Evolutionary conservation across 2,329 filamentous ascomycete genomes (phyloP).

Genomic region (Clarireedia homoeocarpa): DNA sequence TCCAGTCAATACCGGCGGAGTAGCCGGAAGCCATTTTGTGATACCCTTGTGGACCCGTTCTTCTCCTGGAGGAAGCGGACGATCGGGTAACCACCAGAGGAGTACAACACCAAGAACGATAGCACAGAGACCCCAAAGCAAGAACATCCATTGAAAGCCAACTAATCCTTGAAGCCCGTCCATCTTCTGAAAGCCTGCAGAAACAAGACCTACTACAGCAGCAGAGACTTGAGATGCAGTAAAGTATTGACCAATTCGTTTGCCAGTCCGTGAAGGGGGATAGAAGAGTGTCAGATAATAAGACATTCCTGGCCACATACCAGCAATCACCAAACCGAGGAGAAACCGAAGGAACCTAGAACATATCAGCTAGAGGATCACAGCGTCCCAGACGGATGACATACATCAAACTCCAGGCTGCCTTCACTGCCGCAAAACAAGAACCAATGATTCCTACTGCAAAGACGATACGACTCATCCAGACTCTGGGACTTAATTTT

Average conservation of each 20-base stretch:
- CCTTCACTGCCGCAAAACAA: constrained; percentile 74
- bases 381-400: constrained; percentile 7
- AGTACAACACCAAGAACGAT: constrained; percentile 63
- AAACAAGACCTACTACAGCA: constrained; percentile 81
- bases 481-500: constrained; percentile 72
- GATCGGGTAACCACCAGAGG: constrained; percentile 86
- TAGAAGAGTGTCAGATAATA: constrained; percentile 92
- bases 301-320: constrained; percentile 94
- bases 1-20: constrained; percentile 64
- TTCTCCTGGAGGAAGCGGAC: constrained; percentile 68
- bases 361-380: background rate
- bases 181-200: constrained; percentile 87
- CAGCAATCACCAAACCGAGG: constrained; percentile 79
- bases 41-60: constrained; percentile 36
- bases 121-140: constrained; percentile 73
- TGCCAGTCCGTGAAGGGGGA: constrained; percentile 76
- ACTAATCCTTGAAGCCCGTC: constrained; percentile 68
- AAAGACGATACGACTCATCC: constrained; percentile 88
- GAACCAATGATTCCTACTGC: constrained; percentile 78
- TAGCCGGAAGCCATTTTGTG: constrained; percentile 58
- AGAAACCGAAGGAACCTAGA: constrained; percentile 68
- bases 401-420: constrained; percentile 65
- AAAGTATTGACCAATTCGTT: constrained; percentile 84
- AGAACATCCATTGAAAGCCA: constrained; percentile 89
- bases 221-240: constrained; percentile 85